Evolutionary conservation across 2,329 filamentous ascomycete species (phyloP).

Genomic region (Colletotrichum euphorbiae): DNA sequence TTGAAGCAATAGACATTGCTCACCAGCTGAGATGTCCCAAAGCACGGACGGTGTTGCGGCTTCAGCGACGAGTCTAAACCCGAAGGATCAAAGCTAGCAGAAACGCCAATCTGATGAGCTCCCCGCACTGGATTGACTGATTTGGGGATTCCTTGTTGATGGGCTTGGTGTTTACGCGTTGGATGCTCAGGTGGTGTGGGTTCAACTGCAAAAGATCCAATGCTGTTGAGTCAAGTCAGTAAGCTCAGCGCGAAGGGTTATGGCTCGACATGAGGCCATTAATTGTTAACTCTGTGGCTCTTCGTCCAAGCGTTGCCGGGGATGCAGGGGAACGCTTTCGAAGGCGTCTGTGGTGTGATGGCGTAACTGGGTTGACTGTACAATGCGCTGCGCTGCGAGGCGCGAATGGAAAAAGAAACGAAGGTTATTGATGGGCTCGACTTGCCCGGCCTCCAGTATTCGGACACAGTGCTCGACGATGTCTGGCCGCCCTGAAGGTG

Average conservation of each 20-base stretch:
- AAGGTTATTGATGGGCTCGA: background rate
- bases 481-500: background rate
- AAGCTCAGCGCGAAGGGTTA: conserved; percentile 14
- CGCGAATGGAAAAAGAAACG: conserved; percentile 6
- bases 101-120: conserved; percentile 23
- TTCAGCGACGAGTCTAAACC: conserved; percentile 26
- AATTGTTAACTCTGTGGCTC: background rate
- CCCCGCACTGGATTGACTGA: conserved; percentile 18
- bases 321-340: conserved; percentile 29
- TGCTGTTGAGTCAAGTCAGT: conserved; percentile 12
- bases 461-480: background rate
- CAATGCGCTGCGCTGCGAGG: conserved; percentile 1
- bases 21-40: conserved; percentile 22
- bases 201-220: conserved; percentile 23
- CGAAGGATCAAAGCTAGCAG: conserved; percentile 2
- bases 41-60: conserved; percentile 33
- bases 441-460: too few relatives aligned
- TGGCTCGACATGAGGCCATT: conserved; percentile 30
- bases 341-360: conserved; percentile 14
- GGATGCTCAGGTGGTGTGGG: conserved; percentile 10
- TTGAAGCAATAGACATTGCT: background rate
- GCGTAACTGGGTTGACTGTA: background rate
- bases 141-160: conserved; percentile 7
- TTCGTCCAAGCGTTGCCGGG: conserved; percentile 9
- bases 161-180: conserved; percentile 20